phyloP scores from a whole-genome alignment of 257 asterid species.

The Nicotiana undulata region DNA sequence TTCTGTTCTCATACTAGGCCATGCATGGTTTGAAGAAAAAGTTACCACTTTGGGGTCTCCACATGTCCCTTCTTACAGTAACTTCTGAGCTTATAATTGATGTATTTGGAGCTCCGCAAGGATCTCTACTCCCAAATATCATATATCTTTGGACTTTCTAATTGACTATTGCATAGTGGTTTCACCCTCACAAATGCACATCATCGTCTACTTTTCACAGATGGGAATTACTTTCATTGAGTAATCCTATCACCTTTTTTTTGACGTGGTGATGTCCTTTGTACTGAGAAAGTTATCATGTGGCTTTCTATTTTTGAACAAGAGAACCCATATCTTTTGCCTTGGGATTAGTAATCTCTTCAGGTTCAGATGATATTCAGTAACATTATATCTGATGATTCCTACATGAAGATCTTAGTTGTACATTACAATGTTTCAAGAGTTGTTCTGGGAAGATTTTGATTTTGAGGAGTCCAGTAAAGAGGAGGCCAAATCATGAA shows the following conservation, averaged over 20 bases:
- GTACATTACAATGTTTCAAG: constrained; percentile 23
- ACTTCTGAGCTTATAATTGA: neutral
- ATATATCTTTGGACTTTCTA: neutral
- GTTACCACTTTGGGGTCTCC: neutral
- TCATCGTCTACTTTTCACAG: neutral
- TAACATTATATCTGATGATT: constrained; percentile 19
- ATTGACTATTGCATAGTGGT: neutral
- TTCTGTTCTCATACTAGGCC: neutral
- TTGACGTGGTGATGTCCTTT: neutral
- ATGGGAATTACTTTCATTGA: neutral
- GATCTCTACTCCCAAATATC: neutral
- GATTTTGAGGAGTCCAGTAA: constrained; percentile 42
- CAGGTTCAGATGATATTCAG: constrained; percentile 15
- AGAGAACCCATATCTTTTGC: neutral
- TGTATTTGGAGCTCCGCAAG: neutral
- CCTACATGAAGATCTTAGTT: constrained; percentile 19
- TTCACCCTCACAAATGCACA: neutral
- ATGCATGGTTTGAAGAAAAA: neutral
- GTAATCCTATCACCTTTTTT: neutral
- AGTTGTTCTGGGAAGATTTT: constrained; percentile 29
- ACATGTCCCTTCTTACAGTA: neutral
- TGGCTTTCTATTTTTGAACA: neutral
- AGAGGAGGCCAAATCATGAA: constrained; percentile 40
- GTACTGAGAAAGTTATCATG: neutral
- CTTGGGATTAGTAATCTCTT: constrained; percentile 12